Conservation (phyloP, 1,284 basidiomycete species). For the Malassezia equina region DNA sequence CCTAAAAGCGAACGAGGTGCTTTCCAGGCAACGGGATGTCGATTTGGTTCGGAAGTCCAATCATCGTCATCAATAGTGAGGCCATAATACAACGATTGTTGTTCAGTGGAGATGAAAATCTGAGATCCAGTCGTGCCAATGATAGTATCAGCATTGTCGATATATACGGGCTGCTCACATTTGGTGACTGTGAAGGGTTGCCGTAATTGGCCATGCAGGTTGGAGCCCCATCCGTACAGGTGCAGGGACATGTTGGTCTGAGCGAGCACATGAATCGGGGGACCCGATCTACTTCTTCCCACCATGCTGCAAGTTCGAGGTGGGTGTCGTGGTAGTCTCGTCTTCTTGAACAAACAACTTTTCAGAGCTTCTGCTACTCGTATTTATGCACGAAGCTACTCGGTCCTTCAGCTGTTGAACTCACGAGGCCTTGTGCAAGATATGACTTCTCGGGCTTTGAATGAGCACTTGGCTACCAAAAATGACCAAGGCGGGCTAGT, state of each 20-base stretch:
- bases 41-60: background rate
- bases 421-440: conserved; percentile 23
- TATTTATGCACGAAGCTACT: background rate
- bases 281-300: background rate
- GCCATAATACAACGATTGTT: background rate
- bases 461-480: conserved; percentile 13
- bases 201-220: conserved; percentile 4
- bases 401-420: conserved; percentile 18
- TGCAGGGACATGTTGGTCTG: background rate
- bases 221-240: conserved; percentile 11
- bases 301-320: background rate
- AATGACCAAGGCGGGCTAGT: background rate
- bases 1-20: background rate
- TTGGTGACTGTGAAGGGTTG: background rate
- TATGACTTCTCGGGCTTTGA: conserved; percentile 25
- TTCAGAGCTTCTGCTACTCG: background rate
- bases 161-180: background rate
- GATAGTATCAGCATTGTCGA: background rate
- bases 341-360: background rate
- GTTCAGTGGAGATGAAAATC: background rate
- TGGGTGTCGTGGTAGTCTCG: background rate
- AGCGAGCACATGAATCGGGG: background rate
- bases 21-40: background rate
- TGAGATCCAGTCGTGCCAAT: background rate
- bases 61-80: background rate